phyloP scores from a whole-genome alignment of 352 stramenopile species.

The Pythium pyrilobum region DNA sequence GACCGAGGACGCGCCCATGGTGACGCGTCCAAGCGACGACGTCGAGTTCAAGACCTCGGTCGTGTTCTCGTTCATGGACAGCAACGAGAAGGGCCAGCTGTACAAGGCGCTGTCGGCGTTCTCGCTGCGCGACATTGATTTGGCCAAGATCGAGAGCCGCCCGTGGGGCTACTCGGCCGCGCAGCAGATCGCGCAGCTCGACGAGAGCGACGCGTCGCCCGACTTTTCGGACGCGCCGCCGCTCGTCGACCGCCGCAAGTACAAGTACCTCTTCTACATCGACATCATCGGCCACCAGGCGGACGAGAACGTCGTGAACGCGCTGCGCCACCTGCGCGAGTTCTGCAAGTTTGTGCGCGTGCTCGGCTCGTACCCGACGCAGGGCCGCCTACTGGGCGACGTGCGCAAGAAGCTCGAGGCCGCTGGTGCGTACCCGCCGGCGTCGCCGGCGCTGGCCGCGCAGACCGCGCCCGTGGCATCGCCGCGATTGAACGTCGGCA shows the following conservation, averaged over 20 bases:
- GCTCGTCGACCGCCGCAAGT: constrained; percentile 36
- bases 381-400: constrained; percentile 53
- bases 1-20: constrained; percentile 23
- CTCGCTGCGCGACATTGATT: constrained; percentile 51
- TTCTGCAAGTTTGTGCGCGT: constrained; percentile 82
- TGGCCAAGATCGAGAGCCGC: constrained; percentile 74
- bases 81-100: constrained; percentile 50
- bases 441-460: not conserved
- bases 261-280: constrained; percentile 80
- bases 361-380: constrained; percentile 79
- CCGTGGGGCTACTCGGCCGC: constrained; percentile 53
- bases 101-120: constrained; percentile 62
- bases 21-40: constrained; percentile 21
- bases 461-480: constrained; percentile 13
- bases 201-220: constrained; percentile 24
- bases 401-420: constrained; percentile 49
- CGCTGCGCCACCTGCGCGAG: constrained; percentile 76
- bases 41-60: constrained; percentile 68
- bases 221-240: constrained; percentile 28
- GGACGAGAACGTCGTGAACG: constrained; percentile 63
- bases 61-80: constrained; percentile 69
- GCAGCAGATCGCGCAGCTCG: constrained; percentile 34
- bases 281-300: constrained; percentile 60
- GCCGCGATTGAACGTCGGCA: constrained; percentile 90
- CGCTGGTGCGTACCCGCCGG: constrained; percentile 27